A percentile compares a stretch with the other conserved stretches of the same genome.
These are phyloP conservation scores for Neofusicoccum ribis DNA, from an alignment of 2,329 filamentous ascomycete genomes.

Conservation along the genomic window DNA sequence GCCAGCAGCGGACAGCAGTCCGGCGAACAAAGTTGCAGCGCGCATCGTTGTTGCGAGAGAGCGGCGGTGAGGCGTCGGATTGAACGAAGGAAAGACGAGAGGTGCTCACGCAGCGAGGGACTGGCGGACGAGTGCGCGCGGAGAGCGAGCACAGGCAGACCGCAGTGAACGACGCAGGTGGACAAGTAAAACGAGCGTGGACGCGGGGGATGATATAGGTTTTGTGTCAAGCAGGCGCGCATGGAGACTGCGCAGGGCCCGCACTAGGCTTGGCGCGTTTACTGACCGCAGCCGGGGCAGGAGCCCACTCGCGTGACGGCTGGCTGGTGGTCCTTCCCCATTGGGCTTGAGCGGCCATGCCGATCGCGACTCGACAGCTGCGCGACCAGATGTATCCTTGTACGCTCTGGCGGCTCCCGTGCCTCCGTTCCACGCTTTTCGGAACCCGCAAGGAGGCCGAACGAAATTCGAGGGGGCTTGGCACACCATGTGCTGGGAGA, in stretches of 20 bases:
- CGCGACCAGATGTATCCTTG: not conserved
- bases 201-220: not conserved
- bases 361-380: constrained; percentile 1
- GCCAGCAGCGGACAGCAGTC: constrained; percentile 33
- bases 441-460: constrained; percentile 5
- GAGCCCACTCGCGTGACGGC: constrained; percentile 1
- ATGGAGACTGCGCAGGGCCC: not conserved
- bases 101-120: not conserved
- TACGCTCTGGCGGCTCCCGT: constrained; percentile 8
- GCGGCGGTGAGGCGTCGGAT: not conserved
- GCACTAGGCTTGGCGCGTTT: not conserved
- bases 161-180: not conserved
- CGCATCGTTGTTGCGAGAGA: constrained; percentile 29
- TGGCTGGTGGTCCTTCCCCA: constrained; percentile 8
- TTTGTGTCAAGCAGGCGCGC: not conserved
- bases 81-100: not conserved
- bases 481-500: not conserved
- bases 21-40: constrained; percentile 30
- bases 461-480: constrained; percentile 6
- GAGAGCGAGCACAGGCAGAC: not conserved
- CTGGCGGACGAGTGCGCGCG: not conserved
- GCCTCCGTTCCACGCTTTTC: not conserved
- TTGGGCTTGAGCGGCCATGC: not conserved
- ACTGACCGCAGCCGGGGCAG: not conserved
- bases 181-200: not conserved